A percentile compares a stretch with the other conserved stretches of the same genome.
These are phyloP conservation scores for Lojkania enalia DNA, from an alignment of 2,329 filamentous ascomycete genomes.

Conservation along the genomic window DNA sequence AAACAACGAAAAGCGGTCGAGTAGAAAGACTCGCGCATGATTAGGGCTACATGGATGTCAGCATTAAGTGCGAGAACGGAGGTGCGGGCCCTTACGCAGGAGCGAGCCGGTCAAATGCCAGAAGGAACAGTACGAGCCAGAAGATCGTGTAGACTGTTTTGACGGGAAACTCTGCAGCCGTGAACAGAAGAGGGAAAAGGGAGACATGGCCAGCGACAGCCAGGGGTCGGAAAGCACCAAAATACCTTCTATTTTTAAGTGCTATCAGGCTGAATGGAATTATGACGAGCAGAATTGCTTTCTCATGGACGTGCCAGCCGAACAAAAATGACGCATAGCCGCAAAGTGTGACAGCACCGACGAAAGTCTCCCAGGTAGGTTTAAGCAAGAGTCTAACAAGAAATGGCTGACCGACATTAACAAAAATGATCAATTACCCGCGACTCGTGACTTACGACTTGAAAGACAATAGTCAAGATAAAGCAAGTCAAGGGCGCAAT, in stretches of 20 bases:
- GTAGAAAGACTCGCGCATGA: constrained; percentile 79
- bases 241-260: constrained; percentile 83
- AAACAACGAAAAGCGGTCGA: constrained; percentile 86
- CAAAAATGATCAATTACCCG: background rate
- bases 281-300: constrained; percentile 90
- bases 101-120: constrained; percentile 83
- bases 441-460: constrained; percentile 57
- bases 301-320: constrained; percentile 98
- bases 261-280: constrained; percentile 94
- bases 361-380: constrained; percentile 85
- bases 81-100: constrained; percentile 62
- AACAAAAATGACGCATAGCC: constrained; percentile 97
- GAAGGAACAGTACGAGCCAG: constrained; percentile 85
- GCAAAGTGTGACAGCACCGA: constrained; percentile 87
- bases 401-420: constrained; percentile 41
- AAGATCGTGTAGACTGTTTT: constrained; percentile 92
- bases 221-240: constrained; percentile 87
- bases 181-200: constrained; percentile 91
- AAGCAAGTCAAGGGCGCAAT: constrained; percentile 82
- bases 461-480: constrained; percentile 77
- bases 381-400: constrained; percentile 79
- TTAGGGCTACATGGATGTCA: constrained; percentile 57
- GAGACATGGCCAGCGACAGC: constrained; percentile 94
- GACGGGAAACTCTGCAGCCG: constrained; percentile 86
- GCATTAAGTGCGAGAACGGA: constrained; percentile 2